Base-by-base conservation (phyloP, 768 basidiomycete genomes). In the Tubosaeta sp. region DNA sequence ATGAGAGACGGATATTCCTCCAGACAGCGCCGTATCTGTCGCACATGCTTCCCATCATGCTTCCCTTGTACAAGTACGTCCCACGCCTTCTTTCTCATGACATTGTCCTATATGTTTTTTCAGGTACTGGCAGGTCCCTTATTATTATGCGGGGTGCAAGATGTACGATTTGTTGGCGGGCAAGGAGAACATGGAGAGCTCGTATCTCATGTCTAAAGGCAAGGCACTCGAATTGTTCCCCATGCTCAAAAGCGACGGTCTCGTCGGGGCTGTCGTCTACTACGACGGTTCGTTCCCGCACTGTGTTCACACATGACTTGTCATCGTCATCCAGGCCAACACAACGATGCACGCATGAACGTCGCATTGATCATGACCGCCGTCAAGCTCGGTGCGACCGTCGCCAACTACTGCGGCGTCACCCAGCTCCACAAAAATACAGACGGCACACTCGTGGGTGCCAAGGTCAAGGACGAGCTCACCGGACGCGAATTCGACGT, bases 291-390 rank as follows among this genome's bases (percentile, higher is more conserved):
- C 52, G 78, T 51, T 14, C 14, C 43, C 24, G 19, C 22, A 10
- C 32, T n/a, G 22, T 12, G 18, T 35, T 6, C 34, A 24, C 21
- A 22, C 31, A 1, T 27, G 6, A 39, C 31, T 9, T 30, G n/a
- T 39, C 34, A 52, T 52, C 30, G 12, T 44, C 35, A 18, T 22
- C 27, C 44, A 94, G 91, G 94, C 48, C 95, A 97, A 72, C 95
- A 99, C 71, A 99, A 99, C 62, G 96, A 99, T 61, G 87, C 95
- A 1, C 82, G 95, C 13, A 99, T 98, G 96, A 99, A 99, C 74
- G 81, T 95, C 48, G 92, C 95, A 0, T 76, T 99, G 29, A 80
- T 95, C 61, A 84, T 97, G 83, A 96, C 87, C 16, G 96, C 95
- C 5, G 90, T 97, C 39, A 89, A 92, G 62, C 82, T 89, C 46